Conservation (phyloP, 345 rosid genomes). For the Melaleuca quinquenervia region DNA sequence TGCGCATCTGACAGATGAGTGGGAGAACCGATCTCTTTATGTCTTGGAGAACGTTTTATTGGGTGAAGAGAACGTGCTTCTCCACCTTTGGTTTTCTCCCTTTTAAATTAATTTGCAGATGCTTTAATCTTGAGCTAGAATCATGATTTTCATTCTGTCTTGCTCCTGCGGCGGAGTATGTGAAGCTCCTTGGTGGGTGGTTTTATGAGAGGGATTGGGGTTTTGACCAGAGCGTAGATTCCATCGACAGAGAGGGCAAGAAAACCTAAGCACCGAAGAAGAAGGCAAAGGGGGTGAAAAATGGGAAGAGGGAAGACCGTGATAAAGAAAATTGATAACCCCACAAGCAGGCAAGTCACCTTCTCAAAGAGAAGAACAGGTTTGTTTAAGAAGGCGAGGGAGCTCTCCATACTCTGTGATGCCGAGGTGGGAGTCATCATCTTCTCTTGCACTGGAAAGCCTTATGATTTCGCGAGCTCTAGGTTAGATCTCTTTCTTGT, state of each 20-base stretch:
- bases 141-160: not conserved
- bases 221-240: not conserved
- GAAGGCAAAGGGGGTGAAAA: not conserved
- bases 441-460: not conserved
- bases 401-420: constrained; percentile 1
- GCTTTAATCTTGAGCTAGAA: not conserved
- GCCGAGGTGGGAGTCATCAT: not conserved
- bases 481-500: not conserved
- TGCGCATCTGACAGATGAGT: not conserved
- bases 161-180: not conserved
- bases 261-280: not conserved
- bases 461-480: not conserved
- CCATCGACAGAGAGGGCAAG: not conserved
- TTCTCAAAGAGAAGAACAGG: constrained; percentile 6
- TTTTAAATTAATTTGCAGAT: not conserved
- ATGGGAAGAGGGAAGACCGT: not conserved
- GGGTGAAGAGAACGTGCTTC: not conserved
- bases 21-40: not conserved
- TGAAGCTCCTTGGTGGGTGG: not conserved
- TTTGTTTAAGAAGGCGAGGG: constrained; percentile 4
- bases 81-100: not conserved
- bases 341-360: not conserved
- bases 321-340: not conserved
- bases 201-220: not conserved
- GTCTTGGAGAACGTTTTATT: not conserved